Conservation (phyloP, 331 rosid genomes). For the Erythrophleum ivorense region DNA sequence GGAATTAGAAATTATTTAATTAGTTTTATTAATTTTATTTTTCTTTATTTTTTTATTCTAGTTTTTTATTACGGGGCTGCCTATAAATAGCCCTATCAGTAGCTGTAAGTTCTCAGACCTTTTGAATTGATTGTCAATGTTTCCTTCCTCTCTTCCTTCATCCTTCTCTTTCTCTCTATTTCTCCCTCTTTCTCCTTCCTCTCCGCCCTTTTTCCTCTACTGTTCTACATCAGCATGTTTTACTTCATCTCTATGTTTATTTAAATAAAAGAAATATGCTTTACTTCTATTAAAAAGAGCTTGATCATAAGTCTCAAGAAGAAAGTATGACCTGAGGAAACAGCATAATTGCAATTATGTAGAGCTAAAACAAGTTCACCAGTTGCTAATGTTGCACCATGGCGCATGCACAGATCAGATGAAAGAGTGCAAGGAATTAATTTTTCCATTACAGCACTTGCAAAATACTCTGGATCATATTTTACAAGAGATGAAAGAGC, state of each 20-base stretch:
- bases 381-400: conserved; percentile 87
- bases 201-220: not conserved
- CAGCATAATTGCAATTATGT: conserved; percentile 63
- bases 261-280: conserved; percentile 21
- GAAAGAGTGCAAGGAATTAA: conserved; percentile 88
- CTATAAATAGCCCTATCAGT: not conserved
- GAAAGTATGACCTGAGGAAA: conserved; percentile 70
- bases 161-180: not conserved
- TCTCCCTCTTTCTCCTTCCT: not conserved
- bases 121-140: not conserved
- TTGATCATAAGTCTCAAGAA: conserved; percentile 39
- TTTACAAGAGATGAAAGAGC: conserved; percentile 85
- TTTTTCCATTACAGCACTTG: conserved; percentile 66
- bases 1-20: not conserved
- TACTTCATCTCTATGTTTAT: not conserved
- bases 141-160: not conserved
- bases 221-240: not conserved
- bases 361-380: conserved; percentile 86
- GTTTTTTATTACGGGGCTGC: not conserved
- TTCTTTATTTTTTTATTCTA: not conserved
- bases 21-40: not conserved
- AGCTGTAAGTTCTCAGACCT: not conserved
- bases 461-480: conserved; percentile 76
- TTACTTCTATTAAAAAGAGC: conserved; percentile 30
- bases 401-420: conserved; percentile 95